Percentiles rank a stretch among this genome's conserved stretches.
Conservation (phyloP, 2,329 filamentous ascomycete species). For the Nothophaeocryptopus gaeumannii region DNA sequence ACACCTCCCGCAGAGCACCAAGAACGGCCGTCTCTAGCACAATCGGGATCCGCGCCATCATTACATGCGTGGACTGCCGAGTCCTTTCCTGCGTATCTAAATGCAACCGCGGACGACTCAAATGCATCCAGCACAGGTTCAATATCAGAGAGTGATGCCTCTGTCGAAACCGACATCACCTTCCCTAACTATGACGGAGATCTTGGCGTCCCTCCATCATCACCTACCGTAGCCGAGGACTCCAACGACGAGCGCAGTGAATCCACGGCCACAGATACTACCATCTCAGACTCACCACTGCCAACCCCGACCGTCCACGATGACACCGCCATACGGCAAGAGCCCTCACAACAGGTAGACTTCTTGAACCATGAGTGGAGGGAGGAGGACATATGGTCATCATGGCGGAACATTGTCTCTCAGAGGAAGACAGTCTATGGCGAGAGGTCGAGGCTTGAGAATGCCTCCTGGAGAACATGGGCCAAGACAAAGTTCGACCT, state of each 20-base stretch:
- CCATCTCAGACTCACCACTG: conserved; percentile 58
- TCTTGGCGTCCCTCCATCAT: conserved; percentile 9
- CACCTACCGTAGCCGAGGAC: conserved; percentile 12
- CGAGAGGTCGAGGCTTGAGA: conserved; percentile 81
- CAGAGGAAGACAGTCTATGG: conserved; percentile 69
- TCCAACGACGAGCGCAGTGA: conserved; percentile 23
- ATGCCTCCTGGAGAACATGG: conserved; percentile 97
- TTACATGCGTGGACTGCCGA: conserved; percentile 27
- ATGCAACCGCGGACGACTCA: conserved; percentile 47
- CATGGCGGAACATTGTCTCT: conserved; percentile 88
- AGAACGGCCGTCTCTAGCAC: conserved; percentile 33
- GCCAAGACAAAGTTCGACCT: conserved; percentile 86
- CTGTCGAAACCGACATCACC: conserved; percentile 47
- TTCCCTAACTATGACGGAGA: conserved; percentile 46
- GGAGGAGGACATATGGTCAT: conserved; percentile 96
- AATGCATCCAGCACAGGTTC: conserved; percentile 50
- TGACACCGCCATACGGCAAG: conserved; percentile 69
- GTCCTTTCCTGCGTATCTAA: conserved; percentile 44
- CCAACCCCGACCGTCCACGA: conserved; percentile 66
- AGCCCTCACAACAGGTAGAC: conserved; percentile 87
- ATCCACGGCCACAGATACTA: conserved; percentile 51
- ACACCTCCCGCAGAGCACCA: conserved; percentile 36
- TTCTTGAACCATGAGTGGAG: conserved; percentile 91
- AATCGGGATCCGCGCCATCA: conserved; percentile 24
- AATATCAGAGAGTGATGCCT: conserved; percentile 57